Conservation (phyloP, 306 rosid genomes). For the Rosa chinensis region DNA sequence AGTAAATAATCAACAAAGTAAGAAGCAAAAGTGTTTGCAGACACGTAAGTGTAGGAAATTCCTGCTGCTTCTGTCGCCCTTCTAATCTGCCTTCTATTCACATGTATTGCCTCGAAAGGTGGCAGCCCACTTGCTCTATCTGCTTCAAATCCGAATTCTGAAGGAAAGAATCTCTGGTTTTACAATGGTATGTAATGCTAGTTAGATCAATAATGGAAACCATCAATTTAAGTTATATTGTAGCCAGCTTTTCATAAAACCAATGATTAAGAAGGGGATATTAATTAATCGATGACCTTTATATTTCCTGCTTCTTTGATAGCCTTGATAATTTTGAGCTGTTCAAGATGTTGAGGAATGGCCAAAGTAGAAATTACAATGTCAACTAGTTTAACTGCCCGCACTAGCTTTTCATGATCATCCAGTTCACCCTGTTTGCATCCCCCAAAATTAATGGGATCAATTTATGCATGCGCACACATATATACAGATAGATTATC, state of each 20-base stretch:
- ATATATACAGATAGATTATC: too few species aligned
- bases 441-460: background rate
- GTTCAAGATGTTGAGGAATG: constrained; percentile 43
- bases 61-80: constrained; percentile 47
- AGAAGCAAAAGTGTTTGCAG: constrained; percentile 43
- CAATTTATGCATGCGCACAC: too few species aligned
- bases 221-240: background rate
- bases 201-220: background rate
- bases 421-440: constrained; percentile 39
- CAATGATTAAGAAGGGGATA: background rate
- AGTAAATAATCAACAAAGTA: constrained; percentile 45
- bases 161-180: constrained; percentile 42
- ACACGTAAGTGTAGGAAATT: constrained; percentile 41
- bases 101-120: constrained; percentile 41
- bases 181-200: background rate
- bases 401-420: constrained; percentile 42
- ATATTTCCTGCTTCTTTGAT: constrained; percentile 44
- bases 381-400: constrained; percentile 34
- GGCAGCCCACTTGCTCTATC: constrained; percentile 41
- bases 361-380: constrained; percentile 47
- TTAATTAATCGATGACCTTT: constrained; percentile 29
- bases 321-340: constrained; percentile 45
- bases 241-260: background rate
- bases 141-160: constrained; percentile 43
- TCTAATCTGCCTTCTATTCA: constrained; percentile 44